Evolutionary conservation across 1,284 basidiomycete species (phyloP), one percentile per base, ranked within the genome.

Genomic region (Cryptococcus depauperatus): DNA sequence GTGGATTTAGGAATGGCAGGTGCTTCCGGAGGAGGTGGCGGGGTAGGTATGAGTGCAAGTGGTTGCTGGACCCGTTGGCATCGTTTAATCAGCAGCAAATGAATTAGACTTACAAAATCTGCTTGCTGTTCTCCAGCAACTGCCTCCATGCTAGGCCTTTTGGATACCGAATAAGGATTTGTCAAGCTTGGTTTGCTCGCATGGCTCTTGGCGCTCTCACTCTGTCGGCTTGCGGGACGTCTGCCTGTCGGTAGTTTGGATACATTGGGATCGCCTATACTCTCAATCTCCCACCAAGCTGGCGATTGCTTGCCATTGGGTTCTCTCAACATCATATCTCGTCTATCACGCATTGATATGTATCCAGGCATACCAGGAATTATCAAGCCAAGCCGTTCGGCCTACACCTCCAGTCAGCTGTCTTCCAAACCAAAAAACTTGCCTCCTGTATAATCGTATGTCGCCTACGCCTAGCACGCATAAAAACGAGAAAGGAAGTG

Each of bases 281-380:
- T 38, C 29, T 47, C 53, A 5, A 68, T 51, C 41, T 69, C 64
- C 67, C 67, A 69, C 62, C 61, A 68, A 37, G 61, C 59, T 2
- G 67, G 67, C 19, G 43, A 33, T 10, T 57, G 46, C 28, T 55
- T 58, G 1, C 64, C 60, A 35, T 64, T 58, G 9, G 56, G 39
- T 37, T 48, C 51, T 2, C 44, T 43, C 57, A 55, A 57, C 16
- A 41, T 44, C 29, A 61, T 29, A 5, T 39, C 30, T 3, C 42
- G 39, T 16, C 67, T 52, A 16, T 67, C 66, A 14, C 64, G 56
- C 37, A 66, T 41, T 8, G 65, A 60, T 23, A 69, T 51, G 46
- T 69, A 69, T 9, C 65, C 67, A 11, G 57, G 57, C 47, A 69
- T 49, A 33, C 67, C 67, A 7, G 67, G 67, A 7, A 65, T 64